Conservation (phyloP, 2,329 filamentous ascomycete species). For the Trichophyton mentagrophytes region DNA sequence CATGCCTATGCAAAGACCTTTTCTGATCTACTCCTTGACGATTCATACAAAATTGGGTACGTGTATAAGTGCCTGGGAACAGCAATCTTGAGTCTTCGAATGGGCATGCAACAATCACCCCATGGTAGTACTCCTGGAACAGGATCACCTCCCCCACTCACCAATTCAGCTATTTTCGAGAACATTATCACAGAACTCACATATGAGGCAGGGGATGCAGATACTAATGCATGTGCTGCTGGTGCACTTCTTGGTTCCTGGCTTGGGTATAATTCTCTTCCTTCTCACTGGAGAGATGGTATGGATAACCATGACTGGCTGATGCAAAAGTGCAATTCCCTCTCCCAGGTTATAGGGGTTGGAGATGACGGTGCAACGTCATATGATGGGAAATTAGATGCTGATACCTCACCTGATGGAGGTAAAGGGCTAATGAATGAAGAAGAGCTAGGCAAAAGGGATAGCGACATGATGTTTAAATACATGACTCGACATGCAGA, state of each 20-base stretch:
- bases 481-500: constrained; percentile 9
- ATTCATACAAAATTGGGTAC: constrained; percentile 38
- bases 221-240: constrained; percentile 43
- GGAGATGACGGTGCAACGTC: not conserved
- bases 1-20: constrained; percentile 30
- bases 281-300: constrained; percentile 39
- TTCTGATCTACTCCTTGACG: constrained; percentile 35
- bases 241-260: constrained; percentile 40
- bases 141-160: not conserved
- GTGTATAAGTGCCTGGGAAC: constrained; percentile 43
- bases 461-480: constrained; percentile 9
- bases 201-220: constrained; percentile 43
- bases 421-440: constrained; percentile 12
- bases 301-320: constrained; percentile 20
- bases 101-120: constrained; percentile 29
- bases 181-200: constrained; percentile 37
- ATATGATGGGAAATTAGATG: constrained; percentile 10
- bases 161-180: constrained; percentile 29
- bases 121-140: not conserved
- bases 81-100: constrained; percentile 34
- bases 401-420: constrained; percentile 11
- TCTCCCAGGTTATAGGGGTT: constrained; percentile 7
- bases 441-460: constrained; percentile 10
- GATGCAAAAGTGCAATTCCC: constrained; percentile 9
- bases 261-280: constrained; percentile 36